Evolutionary conservation across 2,329 filamentous ascomycete species (phyloP).

Genomic region (Cladorrhinum sp.): DNA sequence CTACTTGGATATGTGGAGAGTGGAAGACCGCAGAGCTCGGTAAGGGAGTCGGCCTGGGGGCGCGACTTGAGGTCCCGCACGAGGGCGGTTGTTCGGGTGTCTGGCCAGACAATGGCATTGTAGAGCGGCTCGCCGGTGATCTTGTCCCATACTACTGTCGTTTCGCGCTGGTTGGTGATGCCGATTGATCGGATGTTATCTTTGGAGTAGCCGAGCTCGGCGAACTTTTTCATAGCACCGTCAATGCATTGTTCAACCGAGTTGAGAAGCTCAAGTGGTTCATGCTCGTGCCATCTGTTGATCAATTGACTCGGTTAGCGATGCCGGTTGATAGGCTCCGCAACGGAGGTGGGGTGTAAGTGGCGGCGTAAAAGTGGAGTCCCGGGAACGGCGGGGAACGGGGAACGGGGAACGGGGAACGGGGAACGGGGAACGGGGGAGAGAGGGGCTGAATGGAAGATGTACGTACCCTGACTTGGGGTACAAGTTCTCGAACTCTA

Average conservation of each 20-base stretch:
- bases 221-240: constrained; percentile 68
- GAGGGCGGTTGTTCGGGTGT: constrained; percentile 70
- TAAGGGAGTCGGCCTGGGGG: constrained; percentile 65
- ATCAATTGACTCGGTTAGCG: constrained; percentile 11
- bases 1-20: constrained; percentile 86
- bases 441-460: neutral
- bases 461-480: constrained; percentile 73
- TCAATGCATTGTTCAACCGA: constrained; percentile 80
- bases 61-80: constrained; percentile 72
- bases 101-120: constrained; percentile 88
- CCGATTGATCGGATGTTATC: constrained; percentile 73
- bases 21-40: constrained; percentile 72
- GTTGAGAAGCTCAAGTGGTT: constrained; percentile 70
- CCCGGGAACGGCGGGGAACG: neutral
- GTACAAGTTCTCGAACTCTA: constrained; percentile 82
- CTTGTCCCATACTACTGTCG: constrained; percentile 79
- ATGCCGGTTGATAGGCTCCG: constrained; percentile 2
- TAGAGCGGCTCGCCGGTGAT: constrained; percentile 75
- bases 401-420: neutral
- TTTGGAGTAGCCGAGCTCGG: constrained; percentile 63
- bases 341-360: constrained; percentile 8
- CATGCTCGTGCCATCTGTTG: constrained; percentile 82
- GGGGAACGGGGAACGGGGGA: neutral
- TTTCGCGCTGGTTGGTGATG: constrained; percentile 89
- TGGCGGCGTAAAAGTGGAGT: constrained; percentile 4